Conservation (phyloP, 139 green algal species). For the Spirogloea muscicola region DNA sequence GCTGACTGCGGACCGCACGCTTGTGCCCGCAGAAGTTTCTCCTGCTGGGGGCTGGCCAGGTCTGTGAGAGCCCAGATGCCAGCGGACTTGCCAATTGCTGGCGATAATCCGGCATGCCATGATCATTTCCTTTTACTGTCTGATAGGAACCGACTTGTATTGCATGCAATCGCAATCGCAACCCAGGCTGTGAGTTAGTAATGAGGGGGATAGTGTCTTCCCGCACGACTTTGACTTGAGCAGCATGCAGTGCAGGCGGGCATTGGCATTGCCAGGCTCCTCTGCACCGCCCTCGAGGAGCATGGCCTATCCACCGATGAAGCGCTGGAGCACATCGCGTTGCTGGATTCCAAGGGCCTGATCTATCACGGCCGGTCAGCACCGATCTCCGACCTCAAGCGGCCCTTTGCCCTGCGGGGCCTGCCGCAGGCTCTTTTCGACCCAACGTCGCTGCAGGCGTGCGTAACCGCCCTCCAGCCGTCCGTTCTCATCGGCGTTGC, state of each 20-base stretch:
- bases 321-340: not conserved
- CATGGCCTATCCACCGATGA: slow-evolving; percentile 50
- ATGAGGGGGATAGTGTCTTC: too few relatives aligned
- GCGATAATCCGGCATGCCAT: too few relatives aligned
- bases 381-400: slow-evolving; percentile 1
- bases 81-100: too few relatives aligned
- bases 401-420: not conserved
- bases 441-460: not conserved
- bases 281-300: slow-evolving; percentile 49
- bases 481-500: slow-evolving; percentile 41
- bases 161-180: too few relatives aligned
- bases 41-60: too few relatives aligned
- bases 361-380: not conserved
- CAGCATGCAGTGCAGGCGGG: slow-evolving; percentile 56
- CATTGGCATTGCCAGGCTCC: slow-evolving; percentile 72
- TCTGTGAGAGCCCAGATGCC: too few relatives aligned
- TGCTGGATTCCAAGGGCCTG: slow-evolving; percentile 25
- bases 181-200: too few relatives aligned
- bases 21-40: too few relatives aligned
- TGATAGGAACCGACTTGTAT: too few relatives aligned
- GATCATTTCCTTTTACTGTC: too few relatives aligned
- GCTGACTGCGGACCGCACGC: too few relatives aligned
- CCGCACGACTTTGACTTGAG: too few relatives aligned
- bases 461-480: slow-evolving; percentile 4
- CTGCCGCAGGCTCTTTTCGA: not conserved